A percentile compares a stretch with the other conserved stretches of the same genome.
Evolutionary conservation across 352 stramenopile genomes (phyloP).

Genomic region (Globisporangium polare): DNA sequence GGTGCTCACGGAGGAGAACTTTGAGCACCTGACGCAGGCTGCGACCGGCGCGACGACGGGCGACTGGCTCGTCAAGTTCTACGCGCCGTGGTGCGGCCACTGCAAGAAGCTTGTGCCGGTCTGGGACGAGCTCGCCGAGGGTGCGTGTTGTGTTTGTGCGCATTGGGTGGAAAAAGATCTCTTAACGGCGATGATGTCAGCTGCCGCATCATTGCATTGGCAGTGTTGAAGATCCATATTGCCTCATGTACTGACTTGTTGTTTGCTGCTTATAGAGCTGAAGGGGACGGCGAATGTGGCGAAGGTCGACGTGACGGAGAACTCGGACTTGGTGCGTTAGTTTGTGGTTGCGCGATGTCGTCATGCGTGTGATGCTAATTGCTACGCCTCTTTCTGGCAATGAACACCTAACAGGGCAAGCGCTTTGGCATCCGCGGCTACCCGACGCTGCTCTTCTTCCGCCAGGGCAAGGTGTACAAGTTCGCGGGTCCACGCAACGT

Average conservation of each 20-base stretch:
- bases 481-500: constrained; percentile 55
- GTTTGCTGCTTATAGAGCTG: constrained; percentile 37
- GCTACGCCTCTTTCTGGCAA: neutral
- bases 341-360: constrained; percentile 3
- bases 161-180: neutral
- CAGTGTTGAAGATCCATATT: neutral
- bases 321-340: constrained; percentile 44
- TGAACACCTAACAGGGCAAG: constrained; percentile 30
- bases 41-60: constrained; percentile 88
- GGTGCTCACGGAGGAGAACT: constrained; percentile 64
- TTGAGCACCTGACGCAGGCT: constrained; percentile 90
- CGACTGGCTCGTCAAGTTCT: constrained; percentile 89
- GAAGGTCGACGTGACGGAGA: constrained; percentile 85
- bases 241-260: neutral
- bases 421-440: constrained; percentile 83
- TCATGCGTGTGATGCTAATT: too few species aligned
- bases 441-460: constrained; percentile 76
- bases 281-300: constrained; percentile 87
- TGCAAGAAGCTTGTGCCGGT: constrained; percentile 56
- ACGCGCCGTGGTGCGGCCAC: constrained; percentile 73
- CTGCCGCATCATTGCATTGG: neutral
- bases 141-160: constrained; percentile 17
- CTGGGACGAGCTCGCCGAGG: constrained; percentile 78
- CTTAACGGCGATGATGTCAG: neutral
- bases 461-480: constrained; percentile 77